Conservation (phyloP, 2,329 filamentous ascomycete species). For the Ophiostoma populinum region DNA sequence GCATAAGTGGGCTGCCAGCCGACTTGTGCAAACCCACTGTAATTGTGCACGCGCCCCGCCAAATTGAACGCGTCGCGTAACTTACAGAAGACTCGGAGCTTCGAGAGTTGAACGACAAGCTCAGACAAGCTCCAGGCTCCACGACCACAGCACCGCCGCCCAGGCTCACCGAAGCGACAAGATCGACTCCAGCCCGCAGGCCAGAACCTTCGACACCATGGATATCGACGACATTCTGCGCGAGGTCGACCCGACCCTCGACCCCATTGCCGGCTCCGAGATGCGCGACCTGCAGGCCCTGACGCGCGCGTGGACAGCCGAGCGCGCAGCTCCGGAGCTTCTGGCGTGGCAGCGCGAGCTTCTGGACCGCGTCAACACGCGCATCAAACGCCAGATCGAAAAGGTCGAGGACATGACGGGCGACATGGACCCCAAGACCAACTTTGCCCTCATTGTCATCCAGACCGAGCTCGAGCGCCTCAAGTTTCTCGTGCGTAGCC, state of each 20-base stretch:
- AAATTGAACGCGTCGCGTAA: too few species aligned
- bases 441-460: conserved; percentile 83
- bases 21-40: too few species aligned
- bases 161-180: too few species aligned
- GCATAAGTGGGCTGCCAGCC: too few species aligned
- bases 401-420: conserved; percentile 44
- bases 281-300: conserved; percentile 71
- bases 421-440: conserved; percentile 75
- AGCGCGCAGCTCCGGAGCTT: conserved; percentile 79
- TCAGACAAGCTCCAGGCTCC: too few species aligned
- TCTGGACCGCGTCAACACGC: conserved; percentile 65
- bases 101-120: too few species aligned
- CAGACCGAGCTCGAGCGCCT: conserved; percentile 92
- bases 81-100: too few species aligned
- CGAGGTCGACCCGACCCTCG: conserved; percentile 46
- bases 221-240: conserved; percentile 68
- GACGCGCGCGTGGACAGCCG: conserved; percentile 84
- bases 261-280: conserved; percentile 33
- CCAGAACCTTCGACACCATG: conserved; percentile 26
- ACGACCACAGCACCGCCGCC: too few species aligned
- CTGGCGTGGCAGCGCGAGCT: conserved; percentile 43
- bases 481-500: conserved; percentile 76
- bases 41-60: too few species aligned
- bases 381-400: conserved; percentile 25
- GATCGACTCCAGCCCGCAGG: too few species aligned